Base-by-base conservation (phyloP, 352 stramenopile species). In the Phytopythium boreale region DNA sequence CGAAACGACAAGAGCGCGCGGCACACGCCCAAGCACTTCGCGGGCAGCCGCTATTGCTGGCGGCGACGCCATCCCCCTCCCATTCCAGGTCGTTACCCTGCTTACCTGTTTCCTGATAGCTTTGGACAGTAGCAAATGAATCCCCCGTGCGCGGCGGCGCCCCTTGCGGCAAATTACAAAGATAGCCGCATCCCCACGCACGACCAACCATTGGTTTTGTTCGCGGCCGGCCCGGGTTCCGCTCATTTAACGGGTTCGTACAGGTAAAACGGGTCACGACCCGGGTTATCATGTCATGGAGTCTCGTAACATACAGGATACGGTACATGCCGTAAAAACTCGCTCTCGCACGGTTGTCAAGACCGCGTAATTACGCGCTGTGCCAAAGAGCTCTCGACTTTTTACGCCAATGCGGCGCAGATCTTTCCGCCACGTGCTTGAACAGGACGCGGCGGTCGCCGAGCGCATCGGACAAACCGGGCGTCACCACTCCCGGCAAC, bases 121-220 rank as follows among this genome's bases (percentile, higher is more conserved):
- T 92, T 92, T 90, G 83, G 83, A 92, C 83, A 90, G 83, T 89
- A 90, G 79, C 79, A 86, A 90, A 87, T 89, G 76, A 79, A 76
- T 68, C 64, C 69, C 49, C 61, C 55, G 34, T 37, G 51, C 59
- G 61, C 27, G 19, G 47, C 39, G 39, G 43, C 49, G 62, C 61
- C 67, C 72, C 47, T 67, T 68, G 34, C 27, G 50, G 26, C 51
- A 74, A 80, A 80, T 82, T 79, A 82, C 67, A 34, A 56, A 68
- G 62, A 51, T 69, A 61, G 69, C 64, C 72, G 64, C 69, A 66
- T 69, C 64, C 60, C 64, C 61, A 47, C 68, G 60, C 60, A 66
- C 66, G 68, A 77, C 74, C 79, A 86, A 76, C 78, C 82, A 88
- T 84, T 88, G 72, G 76, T 77, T 77, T 61, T 66, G 27, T 55